These are phyloP conservation scores for Rickenella mellea DNA, from an alignment of 768 basidiomycete species.

Conservation along the genomic window DNA sequence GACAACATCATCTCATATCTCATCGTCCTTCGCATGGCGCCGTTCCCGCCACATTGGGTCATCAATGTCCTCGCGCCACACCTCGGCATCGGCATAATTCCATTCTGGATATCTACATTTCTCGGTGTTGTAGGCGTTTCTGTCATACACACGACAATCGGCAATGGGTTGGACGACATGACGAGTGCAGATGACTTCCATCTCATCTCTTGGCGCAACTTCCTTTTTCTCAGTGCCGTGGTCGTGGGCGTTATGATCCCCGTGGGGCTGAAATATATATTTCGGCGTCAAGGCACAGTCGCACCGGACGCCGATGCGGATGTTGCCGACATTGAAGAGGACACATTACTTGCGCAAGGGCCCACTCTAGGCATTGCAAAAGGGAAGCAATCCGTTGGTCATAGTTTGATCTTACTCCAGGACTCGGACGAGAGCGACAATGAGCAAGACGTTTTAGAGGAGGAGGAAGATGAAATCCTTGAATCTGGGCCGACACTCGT, in stretches of 20 bases:
- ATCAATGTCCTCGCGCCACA: constrained; percentile 90
- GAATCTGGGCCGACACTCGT: constrained; percentile 41
- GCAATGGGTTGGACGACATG: constrained; percentile 90
- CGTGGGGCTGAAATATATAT: constrained; percentile 79
- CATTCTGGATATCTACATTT: constrained; percentile 88
- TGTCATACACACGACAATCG: constrained; percentile 93
- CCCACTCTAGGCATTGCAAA: constrained; percentile 3
- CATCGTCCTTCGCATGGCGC: constrained; percentile 89
- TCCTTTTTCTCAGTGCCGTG: constrained; percentile 74
- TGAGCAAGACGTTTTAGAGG: constrained; percentile 15
- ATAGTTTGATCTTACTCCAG: constrained; percentile 10
- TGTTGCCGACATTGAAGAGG: constrained; percentile 22
- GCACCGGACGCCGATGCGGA: constrained; percentile 23
- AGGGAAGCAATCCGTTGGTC: neutral
- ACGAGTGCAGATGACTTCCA: constrained; percentile 90
- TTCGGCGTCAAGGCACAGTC: constrained; percentile 49
- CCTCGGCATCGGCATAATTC: constrained; percentile 73
- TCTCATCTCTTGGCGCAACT: constrained; percentile 86
- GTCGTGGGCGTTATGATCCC: constrained; percentile 91
- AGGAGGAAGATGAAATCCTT: constrained; percentile 33
- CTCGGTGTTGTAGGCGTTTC: constrained; percentile 85
- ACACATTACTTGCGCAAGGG: neutral
- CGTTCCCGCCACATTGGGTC: constrained; percentile 94
- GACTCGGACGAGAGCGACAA: constrained; percentile 21
- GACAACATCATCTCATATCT: constrained; percentile 87